A percentile compares a stretch with the other conserved stretches of the same genome.
Evolutionary conservation across 2,329 filamentous ascomycete genomes (phyloP).

Genomic region (Golovinomyces cichoracearum): DNA sequence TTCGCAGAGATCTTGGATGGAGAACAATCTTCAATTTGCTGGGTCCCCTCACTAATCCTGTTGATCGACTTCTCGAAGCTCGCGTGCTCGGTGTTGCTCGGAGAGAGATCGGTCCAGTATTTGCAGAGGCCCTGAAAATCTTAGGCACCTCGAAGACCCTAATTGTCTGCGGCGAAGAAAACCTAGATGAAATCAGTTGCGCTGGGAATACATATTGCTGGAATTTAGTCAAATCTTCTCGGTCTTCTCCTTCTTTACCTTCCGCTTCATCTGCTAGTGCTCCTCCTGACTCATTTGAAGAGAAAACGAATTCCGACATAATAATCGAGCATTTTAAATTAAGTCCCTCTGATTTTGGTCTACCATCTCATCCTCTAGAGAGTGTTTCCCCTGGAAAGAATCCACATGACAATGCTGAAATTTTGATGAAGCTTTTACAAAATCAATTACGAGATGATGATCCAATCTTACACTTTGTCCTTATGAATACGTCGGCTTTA

Average conservation of each 20-base stretch:
- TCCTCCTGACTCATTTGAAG: conserved; percentile 4
- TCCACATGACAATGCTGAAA: conserved; percentile 65
- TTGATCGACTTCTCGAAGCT: conserved; percentile 64
- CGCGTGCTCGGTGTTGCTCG: conserved; percentile 83
- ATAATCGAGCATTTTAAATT: conserved; percentile 53
- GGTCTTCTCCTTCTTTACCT: conserved; percentile 20
- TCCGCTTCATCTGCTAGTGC: conserved; percentile 5
- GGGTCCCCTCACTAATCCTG: conserved; percentile 73
- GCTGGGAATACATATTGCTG: conserved; percentile 76
- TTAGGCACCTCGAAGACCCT: conserved; percentile 59
- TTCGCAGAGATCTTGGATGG: conserved; percentile 72
- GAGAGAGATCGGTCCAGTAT: conserved; percentile 63
- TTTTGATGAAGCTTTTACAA: conserved; percentile 49
- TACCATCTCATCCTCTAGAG: conserved; percentile 44
- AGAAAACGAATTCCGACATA: conserved; percentile 19
- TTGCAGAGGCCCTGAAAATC: conserved; percentile 58
- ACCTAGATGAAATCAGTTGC: conserved; percentile 85
- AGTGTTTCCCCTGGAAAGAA: conserved; percentile 66
- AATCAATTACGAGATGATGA: conserved; percentile 50
- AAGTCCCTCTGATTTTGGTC: conserved; percentile 63
- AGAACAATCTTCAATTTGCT: conserved; percentile 95
- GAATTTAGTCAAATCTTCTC: conserved; percentile 28
- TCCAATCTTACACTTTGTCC: conserved; percentile 74
- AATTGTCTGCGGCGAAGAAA: conserved; percentile 79
- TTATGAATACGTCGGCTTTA: conserved; percentile 77